Percentiles rank a stretch among this genome's conserved stretches.
Evolutionary conservation across 2,329 filamentous ascomycete species (phyloP).

Genomic region (Biscogniauxia mediterranea): DNA sequence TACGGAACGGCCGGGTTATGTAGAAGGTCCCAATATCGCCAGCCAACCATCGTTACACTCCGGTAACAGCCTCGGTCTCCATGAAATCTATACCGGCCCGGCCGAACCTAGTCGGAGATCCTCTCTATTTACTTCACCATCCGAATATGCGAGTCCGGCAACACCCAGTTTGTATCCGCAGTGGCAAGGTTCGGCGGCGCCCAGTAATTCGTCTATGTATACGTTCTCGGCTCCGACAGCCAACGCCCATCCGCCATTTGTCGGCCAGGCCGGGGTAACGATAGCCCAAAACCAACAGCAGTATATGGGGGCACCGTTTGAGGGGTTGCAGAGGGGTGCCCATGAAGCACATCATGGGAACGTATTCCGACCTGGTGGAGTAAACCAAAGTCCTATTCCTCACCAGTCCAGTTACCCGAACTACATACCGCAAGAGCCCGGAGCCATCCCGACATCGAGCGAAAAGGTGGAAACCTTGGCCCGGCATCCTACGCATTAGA

Average conservation of each 20-base stretch:
- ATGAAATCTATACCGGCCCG: slow-evolving; percentile 44
- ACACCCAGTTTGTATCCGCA: slow-evolving; percentile 40
- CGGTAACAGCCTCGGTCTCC: slow-evolving; percentile 37
- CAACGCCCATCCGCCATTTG: slow-evolving; percentile 27
- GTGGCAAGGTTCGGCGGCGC: slow-evolving; percentile 45
- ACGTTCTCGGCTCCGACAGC: slow-evolving; percentile 42
- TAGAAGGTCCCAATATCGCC: slow-evolving; percentile 23
- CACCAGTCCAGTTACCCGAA: slow-evolving; percentile 16
- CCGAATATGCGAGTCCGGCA: slow-evolving; percentile 45
- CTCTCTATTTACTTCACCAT: slow-evolving; percentile 41
- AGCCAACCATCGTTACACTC: slow-evolving; percentile 28
- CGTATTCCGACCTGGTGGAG: slow-evolving; percentile 26
- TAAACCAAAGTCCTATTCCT: slow-evolving; percentile 15
- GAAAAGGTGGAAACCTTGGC: slow-evolving; percentile 17
- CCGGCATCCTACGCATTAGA: slow-evolving; percentile 16
- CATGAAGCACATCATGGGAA: slow-evolving; percentile 27
- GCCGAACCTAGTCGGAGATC: slow-evolving; percentile 47
- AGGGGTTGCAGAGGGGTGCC: slow-evolving; percentile 28
- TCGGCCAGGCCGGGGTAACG: slow-evolving; percentile 26
- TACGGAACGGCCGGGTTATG: slow-evolving; percentile 35
- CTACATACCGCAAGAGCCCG: slow-evolving; percentile 20
- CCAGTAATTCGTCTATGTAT: slow-evolving; percentile 45
- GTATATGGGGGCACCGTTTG: slow-evolving; percentile 29
- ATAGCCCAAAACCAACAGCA: slow-evolving; percentile 27
- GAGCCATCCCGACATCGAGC: slow-evolving; percentile 8